Evolutionary conservation across 2,329 filamentous ascomycete species (phyloP).

Genomic region (Colletotrichum incanum): DNA sequence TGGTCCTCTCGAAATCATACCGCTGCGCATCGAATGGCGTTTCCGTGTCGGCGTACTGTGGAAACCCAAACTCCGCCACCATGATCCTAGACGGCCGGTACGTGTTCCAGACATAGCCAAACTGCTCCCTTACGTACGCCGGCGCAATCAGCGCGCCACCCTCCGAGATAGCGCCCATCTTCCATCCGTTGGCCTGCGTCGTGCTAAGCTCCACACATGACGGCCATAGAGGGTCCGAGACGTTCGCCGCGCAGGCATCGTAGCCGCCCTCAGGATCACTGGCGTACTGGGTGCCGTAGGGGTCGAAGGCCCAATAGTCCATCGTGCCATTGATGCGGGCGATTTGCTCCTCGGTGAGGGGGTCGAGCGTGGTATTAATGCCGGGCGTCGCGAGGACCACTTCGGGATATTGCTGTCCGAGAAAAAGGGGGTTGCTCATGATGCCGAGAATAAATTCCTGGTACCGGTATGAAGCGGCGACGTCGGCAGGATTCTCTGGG

Average conservation of each 20-base stretch:
- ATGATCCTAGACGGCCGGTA: constrained; percentile 60
- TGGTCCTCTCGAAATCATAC: constrained; percentile 67
- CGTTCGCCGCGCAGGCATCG: constrained; percentile 63
- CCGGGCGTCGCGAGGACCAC: constrained; percentile 60
- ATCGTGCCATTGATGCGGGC: constrained; percentile 64
- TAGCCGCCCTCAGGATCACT: constrained; percentile 63
- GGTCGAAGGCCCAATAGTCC: constrained; percentile 72
- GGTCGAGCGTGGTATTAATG: constrained; percentile 56
- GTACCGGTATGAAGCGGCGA: constrained; percentile 63
- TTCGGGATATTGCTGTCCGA: constrained; percentile 66
- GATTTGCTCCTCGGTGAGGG: constrained; percentile 63
- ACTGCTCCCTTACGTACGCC: constrained; percentile 68
- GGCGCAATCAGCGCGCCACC: constrained; percentile 73
- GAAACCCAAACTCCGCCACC: constrained; percentile 72
- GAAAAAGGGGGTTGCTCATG: constrained; percentile 68
- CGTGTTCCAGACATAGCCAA: constrained; percentile 73
- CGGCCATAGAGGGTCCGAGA: constrained; percentile 57
- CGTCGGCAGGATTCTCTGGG: constrained; percentile 52
- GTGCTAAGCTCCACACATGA: constrained; percentile 67
- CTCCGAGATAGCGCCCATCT: constrained; percentile 70
- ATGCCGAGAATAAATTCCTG: constrained; percentile 64
- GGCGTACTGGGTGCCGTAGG: constrained; percentile 67
- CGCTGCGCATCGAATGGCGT: constrained; percentile 61
- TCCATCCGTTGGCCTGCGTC: constrained; percentile 67
- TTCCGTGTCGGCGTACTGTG: constrained; percentile 63